phyloP scores from a whole-genome alignment of 768 basidiomycete species.

The Boletales sp. region DNA sequence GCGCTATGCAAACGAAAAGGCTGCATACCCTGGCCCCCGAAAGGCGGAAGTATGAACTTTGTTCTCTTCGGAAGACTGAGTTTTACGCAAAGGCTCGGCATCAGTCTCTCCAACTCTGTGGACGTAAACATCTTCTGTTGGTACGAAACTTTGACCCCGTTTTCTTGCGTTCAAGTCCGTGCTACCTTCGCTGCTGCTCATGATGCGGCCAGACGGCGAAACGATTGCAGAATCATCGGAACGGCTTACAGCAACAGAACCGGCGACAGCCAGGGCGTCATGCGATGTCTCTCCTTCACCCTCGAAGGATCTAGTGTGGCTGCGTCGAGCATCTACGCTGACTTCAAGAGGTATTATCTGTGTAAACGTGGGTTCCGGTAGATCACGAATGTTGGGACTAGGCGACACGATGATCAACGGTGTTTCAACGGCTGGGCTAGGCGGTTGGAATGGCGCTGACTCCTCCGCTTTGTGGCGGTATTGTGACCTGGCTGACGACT shows the following conservation, averaged over 20 bases:
- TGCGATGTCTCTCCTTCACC: background rate
- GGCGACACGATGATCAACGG: constrained; percentile 8
- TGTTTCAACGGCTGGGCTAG: background rate
- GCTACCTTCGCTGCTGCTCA: no score
- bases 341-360: background rate
- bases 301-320: background rate
- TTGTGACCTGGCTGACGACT: background rate
- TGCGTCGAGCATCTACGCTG: background rate
- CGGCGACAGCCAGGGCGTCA: background rate
- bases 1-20: background rate
- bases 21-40: background rate
- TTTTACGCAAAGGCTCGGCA: background rate
- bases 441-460: background rate
- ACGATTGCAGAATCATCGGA: background rate
- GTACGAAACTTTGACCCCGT: background rate
- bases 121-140: background rate
- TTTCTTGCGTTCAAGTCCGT: background rate
- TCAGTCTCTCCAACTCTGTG: background rate
- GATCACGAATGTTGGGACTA: background rate
- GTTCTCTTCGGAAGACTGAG: background rate
- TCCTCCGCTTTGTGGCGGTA: background rate
- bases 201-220: background rate
- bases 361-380: background rate
- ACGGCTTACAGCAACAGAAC: background rate
- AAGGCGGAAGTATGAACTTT: background rate